Percentiles rank a stretch among this genome's conserved stretches.
These are phyloP conservation scores for Thielaviopsis musarum DNA, from an alignment of 2,329 filamentous ascomycete species.

Conservation along the genomic window DNA sequence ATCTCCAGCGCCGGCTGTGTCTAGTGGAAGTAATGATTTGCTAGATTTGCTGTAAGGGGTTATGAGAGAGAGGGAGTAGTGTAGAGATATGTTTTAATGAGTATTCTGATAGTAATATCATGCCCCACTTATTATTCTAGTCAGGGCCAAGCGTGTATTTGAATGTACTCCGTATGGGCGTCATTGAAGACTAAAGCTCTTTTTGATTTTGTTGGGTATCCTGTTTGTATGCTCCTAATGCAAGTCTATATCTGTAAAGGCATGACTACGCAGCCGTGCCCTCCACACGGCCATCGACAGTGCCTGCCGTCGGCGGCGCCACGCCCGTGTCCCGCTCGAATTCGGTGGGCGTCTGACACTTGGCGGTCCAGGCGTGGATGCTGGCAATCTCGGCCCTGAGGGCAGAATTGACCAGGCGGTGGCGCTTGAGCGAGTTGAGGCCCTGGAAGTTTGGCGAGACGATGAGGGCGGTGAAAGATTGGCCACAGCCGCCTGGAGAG, in stretches of 20 bases:
- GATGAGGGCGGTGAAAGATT: constrained; percentile 42
- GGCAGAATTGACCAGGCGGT: constrained; percentile 69
- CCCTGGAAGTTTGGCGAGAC: constrained; percentile 51
- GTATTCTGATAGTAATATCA: neutral
- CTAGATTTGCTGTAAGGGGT: constrained; percentile 24
- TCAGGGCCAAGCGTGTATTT: too few species aligned
- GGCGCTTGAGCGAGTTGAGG: constrained; percentile 64
- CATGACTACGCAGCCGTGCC: neutral
- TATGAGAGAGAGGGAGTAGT: neutral
- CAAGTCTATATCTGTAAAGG: neutral
- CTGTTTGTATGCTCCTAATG: neutral
- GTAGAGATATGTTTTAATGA: neutral
- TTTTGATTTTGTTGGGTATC: neutral
- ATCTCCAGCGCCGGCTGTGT: constrained; percentile 14
- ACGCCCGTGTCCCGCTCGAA: constrained; percentile 49
- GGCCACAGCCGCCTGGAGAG: constrained; percentile 40
- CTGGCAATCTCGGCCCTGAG: constrained; percentile 76
- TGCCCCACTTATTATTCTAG: neutral
- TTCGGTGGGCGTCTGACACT: constrained; percentile 82
- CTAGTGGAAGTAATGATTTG: constrained; percentile 33
- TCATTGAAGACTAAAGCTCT: neutral
- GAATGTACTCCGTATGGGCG: too few species aligned
- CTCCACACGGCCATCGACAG: constrained; percentile 24
- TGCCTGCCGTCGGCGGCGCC: constrained; percentile 20
- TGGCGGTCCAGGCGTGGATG: constrained; percentile 91